Percentiles rank a stretch among this genome's conserved stretches.
These are phyloP conservation scores for Begonia loranthoides DNA, from an alignment of 306 rosid genomes.

Conservation along the genomic window DNA sequence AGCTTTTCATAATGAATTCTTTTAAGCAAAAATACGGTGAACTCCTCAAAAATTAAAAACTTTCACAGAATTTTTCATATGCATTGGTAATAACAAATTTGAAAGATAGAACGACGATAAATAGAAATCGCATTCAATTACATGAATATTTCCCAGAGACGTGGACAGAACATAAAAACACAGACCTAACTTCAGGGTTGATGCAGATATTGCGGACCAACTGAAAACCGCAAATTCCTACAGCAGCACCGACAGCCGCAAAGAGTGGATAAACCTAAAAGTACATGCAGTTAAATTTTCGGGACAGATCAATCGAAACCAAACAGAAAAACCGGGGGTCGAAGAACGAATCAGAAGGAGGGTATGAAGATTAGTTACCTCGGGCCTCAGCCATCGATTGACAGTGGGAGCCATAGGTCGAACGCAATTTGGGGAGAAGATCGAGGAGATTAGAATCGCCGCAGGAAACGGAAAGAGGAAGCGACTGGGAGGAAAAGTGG, in stretches of 20 bases:
- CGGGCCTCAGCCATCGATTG: conserved; percentile 73
- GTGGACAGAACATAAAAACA: not conserved
- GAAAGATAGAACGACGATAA: not conserved
- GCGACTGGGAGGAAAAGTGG: not conserved
- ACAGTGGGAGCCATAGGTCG: conserved; percentile 26
- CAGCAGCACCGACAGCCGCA: conserved; percentile 68
- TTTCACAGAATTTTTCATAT: too few relatives aligned
- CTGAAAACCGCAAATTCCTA: conserved; percentile 75
- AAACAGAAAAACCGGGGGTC: not conserved
- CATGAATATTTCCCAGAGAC: not conserved
- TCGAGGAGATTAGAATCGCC: conserved; percentile 1
- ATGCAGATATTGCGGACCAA: conserved; percentile 58
- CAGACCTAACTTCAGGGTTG: conserved; percentile 96
- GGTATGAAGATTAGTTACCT: conserved; percentile 29
- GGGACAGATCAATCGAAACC: not conserved
- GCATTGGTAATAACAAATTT: too few relatives aligned
- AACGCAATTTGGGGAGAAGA: not conserved
- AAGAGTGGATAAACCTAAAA: conserved; percentile 83
- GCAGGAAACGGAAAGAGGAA: not conserved
- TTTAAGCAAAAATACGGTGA: too few relatives aligned
- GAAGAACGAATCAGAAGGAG: not conserved
- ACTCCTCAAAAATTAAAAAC: too few relatives aligned
- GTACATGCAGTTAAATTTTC: not conserved
- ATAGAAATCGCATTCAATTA: not conserved
- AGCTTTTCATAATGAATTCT: too few relatives aligned